phyloP scores from a whole-genome alignment of 1,284 basidiomycete genomes.

The Inonotus hispidus region DNA sequence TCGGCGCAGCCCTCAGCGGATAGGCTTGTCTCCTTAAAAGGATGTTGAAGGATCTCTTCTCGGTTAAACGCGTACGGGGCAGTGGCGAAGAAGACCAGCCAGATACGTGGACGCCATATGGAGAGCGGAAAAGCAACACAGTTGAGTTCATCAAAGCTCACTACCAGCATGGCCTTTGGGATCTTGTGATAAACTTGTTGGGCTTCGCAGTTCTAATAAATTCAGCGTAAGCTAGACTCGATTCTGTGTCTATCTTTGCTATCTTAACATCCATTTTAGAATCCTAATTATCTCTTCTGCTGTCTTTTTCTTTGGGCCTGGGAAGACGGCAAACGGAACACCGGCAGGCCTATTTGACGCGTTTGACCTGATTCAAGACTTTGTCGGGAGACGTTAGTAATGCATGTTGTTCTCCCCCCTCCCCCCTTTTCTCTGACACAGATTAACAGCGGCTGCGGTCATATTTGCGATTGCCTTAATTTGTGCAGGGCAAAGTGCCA shows the following conservation, averaged over 20 bases:
- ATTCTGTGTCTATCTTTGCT: not conserved
- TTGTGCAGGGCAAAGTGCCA: conserved; percentile 87
- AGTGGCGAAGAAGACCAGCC: conserved; percentile 7
- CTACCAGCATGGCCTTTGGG: conserved; percentile 70
- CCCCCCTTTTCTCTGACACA: not conserved
- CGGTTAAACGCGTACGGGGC: not conserved
- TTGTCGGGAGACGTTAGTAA: conserved; percentile 62
- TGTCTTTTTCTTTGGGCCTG: conserved; percentile 66
- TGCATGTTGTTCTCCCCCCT: not conserved
- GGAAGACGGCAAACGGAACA: conserved; percentile 24
- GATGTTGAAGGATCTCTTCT: conserved; percentile 11
- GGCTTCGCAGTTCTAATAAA: conserved; percentile 88
- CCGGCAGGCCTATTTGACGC: conserved; percentile 82
- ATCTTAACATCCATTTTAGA: conserved; percentile 31
- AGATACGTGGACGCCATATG: conserved; percentile 19
- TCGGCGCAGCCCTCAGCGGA: not conserved
- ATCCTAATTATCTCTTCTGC: conserved; percentile 65
- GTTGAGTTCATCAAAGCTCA: conserved; percentile 70
- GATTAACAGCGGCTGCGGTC: conserved; percentile 57
- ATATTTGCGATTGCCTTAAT: conserved; percentile 85
- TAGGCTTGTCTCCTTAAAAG: not conserved
- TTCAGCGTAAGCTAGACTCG: conserved; percentile 31
- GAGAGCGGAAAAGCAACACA: conserved; percentile 59
- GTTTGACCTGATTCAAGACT: conserved; percentile 61
- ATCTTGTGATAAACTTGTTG: conserved; percentile 61